Evolutionary conservation across 1,284 basidiomycete genomes (phyloP), one percentile per base, ranked within the genome.

Genomic region (Cutaneotrichosporon sp.): DNA sequence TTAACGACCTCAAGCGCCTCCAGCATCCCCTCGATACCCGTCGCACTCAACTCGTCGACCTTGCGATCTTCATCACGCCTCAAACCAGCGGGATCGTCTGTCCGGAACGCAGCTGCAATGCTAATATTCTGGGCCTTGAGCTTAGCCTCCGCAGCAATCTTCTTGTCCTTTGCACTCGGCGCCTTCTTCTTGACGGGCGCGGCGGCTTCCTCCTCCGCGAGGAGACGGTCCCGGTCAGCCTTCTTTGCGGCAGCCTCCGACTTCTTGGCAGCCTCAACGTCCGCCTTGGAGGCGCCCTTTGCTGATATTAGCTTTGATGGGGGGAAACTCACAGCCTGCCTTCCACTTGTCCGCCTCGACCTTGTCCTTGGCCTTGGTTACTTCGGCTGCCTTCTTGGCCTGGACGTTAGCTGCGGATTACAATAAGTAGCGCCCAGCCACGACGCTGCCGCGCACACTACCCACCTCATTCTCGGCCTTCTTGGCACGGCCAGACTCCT

Each of bases 391-490:
- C 66, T 74, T 86, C 65, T 82, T 83, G 75, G 90, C 90, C 90
- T 92, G 73, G 5, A 40, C 6, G 22, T 31, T 11, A 30, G 49
- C 30, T 13, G 18, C 30, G 26, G 11, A 9, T 30, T 13, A 21
- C 18, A 11, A n/a, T 9, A 30, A 14, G 14, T 31, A 31, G 42
- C 13, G 16, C 47, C 32, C 32, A 38, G 50, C 26, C 5, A 42
- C 38, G 34, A 18, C 21, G 51, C 26, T 32, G 26, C 50, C 10
- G 50, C 50, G 14, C 50, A 10, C 50, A 5, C 21, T n/a, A 84
- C 89, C 87, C 26, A 87, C 85, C 79, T 93, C 92, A 79, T 93
- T 95, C 77, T 96, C 94, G 7, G 92, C 91, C 82, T 97, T 97
- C 80, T 92, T 92, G 1, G 93, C 90, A 56, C 90, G 81, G 3